A percentile compares a stretch with the other conserved stretches of the same genome.
Evolutionary conservation across 495 filamentous ascomycete genomes (phyloP).

Genomic region (Penicillium turbatum): DNA sequence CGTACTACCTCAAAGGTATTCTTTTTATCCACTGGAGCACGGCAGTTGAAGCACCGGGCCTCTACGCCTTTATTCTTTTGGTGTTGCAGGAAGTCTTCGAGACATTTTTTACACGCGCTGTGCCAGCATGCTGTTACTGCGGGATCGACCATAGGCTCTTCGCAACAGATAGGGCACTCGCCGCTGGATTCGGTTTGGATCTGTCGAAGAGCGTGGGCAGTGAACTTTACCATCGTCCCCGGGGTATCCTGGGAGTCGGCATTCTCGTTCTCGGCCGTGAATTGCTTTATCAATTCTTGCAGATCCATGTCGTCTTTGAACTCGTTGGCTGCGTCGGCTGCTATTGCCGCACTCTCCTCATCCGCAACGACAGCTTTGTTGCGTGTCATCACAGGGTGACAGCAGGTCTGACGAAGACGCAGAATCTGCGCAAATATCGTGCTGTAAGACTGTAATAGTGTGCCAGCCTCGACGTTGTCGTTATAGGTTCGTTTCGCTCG

Average conservation of each 20-base stretch:
- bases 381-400: conserved; percentile 83
- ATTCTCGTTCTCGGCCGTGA: conserved; percentile 64
- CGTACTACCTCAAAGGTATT: conserved; percentile 89
- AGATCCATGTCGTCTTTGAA: conserved; percentile 97
- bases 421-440: conserved; percentile 97
- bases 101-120: conserved; percentile 88
- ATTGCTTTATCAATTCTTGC: conserved; percentile 74
- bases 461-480: conserved; percentile 83
- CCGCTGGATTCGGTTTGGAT: conserved; percentile 83
- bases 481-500: conserved; percentile 79
- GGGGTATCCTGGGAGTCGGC: conserved; percentile 39
- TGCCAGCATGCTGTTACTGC: conserved; percentile 96
- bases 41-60: conserved; percentile 84
- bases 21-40: conserved; percentile 70
- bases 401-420: conserved; percentile 89
- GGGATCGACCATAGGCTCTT: conserved; percentile 91
- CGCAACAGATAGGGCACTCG: conserved; percentile 91
- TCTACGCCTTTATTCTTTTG: conserved; percentile 69
- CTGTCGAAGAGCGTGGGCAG: conserved; percentile 79
- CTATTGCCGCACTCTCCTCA: conserved; percentile 77
- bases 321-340: conserved; percentile 72
- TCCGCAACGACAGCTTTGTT: conserved; percentile 81
- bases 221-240: conserved; percentile 55
- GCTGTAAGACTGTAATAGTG: conserved; percentile 87
- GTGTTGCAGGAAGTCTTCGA: conserved; percentile 81